phyloP scores from a whole-genome alignment of 352 stramenopile species.

The Pythium brachiatum region DNA sequence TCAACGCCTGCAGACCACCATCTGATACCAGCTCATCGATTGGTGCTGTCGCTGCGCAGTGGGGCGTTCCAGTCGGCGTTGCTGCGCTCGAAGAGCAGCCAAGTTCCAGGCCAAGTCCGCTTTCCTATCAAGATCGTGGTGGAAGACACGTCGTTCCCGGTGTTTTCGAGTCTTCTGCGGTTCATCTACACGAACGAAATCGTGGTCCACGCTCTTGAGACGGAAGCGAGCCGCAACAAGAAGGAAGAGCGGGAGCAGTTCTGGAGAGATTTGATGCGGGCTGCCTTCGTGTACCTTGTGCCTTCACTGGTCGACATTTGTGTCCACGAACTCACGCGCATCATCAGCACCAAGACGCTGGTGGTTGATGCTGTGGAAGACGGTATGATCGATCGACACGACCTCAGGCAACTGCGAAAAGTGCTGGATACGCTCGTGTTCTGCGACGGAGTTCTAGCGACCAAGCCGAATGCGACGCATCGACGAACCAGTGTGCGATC shows the following conservation, averaged over 20 bases:
- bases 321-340: constrained; percentile 37
- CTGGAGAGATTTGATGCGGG: constrained; percentile 65
- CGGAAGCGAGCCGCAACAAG: constrained; percentile 10
- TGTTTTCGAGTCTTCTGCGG: constrained; percentile 65
- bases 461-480: constrained; percentile 29
- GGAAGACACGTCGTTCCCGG: constrained; percentile 70
- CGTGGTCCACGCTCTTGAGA: constrained; percentile 10
- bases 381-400: neutral
- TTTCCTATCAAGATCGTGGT: constrained; percentile 83
- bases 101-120: constrained; percentile 59
- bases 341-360: constrained; percentile 20
- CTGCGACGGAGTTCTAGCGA: constrained; percentile 49
- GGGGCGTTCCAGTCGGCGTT: constrained; percentile 69
- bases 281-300: constrained; percentile 70
- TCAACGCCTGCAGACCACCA: constrained; percentile 28
- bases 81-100: constrained; percentile 61
- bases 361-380: neutral
- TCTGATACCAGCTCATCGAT: constrained; percentile 69
- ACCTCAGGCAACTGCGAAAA: constrained; percentile 24
- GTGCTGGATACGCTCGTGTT: constrained; percentile 58
- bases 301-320: constrained; percentile 66
- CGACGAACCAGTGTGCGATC: constrained; percentile 15
- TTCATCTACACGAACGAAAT: constrained; percentile 84
- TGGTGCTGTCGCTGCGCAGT: constrained; percentile 72
- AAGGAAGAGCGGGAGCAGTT: constrained; percentile 41